Base-by-base conservation (phyloP, 257 asterid genomes). In the Fraxinus americana region DNA sequence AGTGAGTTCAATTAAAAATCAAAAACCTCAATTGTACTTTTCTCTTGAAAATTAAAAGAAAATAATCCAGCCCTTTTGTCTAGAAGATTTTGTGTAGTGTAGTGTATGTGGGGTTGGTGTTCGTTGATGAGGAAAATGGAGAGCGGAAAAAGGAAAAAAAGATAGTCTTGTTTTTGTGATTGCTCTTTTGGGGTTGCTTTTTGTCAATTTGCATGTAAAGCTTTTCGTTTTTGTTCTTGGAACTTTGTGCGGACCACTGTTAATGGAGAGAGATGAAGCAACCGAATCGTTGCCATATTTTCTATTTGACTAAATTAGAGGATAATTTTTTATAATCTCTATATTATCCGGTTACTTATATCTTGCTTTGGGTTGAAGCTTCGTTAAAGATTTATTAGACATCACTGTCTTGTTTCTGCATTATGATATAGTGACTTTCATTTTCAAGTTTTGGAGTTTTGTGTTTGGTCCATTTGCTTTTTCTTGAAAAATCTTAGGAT, bases 401-500 rank as follows among this genome's bases (percentile, higher is more conserved):
- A 52, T 84, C 81, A 76, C 72, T 77, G 85, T 82, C 83, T 73
- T 74, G 73, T 70, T 75, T 79, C 81, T 21, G 50, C 77, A 82
- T 81, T 81, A 66, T 72, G 72, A 84, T 80, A 79, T 52, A 75
- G 75, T 71, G 73, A 73, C 78, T 87, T 77, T 78, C 78, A 57
- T 80, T 83, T 85, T 82, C 80, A 71, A 50, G 67, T 67, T 89
- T 88, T 90, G 97, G 91, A 86, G 77, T 84, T 74, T 87, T 87
- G 82, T 82, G 79, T 78, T 81, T 87, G 80, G 89, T 87, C 83
- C 82, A 73, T 69, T 90, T 80, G 83, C 39, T 77, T 89, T 90
- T 90, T 89, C 85, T 48, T 36, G 39, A 84, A 80, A 93, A 90
- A 90, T 91, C 89, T 87, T 77, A 67, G 66, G 72, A 80, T 32